Conservation (phyloP, 2,329 filamentous ascomycete genomes). For the Fusarium sp. region DNA sequence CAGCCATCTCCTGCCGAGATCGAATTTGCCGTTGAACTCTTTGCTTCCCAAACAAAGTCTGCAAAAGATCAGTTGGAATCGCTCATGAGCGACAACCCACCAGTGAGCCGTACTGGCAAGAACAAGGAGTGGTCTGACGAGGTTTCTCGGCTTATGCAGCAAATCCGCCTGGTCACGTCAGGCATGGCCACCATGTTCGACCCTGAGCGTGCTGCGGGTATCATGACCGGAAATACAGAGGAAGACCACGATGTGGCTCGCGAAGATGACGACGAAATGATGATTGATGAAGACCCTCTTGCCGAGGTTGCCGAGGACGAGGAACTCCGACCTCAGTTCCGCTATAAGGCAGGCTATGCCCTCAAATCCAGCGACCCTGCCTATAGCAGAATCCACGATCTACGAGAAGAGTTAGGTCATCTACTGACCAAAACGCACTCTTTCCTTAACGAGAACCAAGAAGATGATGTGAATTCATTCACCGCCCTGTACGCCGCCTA, state of each 20-base stretch:
- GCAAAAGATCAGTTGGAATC: conserved; percentile 79
- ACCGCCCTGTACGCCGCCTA: conserved; percentile 93
- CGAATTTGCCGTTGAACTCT: conserved; percentile 88
- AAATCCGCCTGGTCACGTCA: conserved; percentile 88
- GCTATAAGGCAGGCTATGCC: conserved; percentile 88
- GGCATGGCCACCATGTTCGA: conserved; percentile 93
- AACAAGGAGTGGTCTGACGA: conserved; percentile 99
- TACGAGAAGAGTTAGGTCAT: conserved; percentile 83
- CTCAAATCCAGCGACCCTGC: conserved; percentile 65
- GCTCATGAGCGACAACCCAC: conserved; percentile 83
- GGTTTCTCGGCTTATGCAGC: conserved; percentile 86
- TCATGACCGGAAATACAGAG: conserved; percentile 57
- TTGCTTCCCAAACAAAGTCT: conserved; percentile 82
- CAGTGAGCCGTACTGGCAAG: conserved; percentile 89
- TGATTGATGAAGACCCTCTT: conserved; percentile 62
- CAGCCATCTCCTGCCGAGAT: conserved; percentile 82
- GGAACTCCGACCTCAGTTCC: conserved; percentile 85
- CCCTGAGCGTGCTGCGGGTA: conserved; percentile 72
- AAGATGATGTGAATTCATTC: conserved; percentile 96
- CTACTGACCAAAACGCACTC: conserved; percentile 84
- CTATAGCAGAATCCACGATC: conserved; percentile 81
- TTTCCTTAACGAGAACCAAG: conserved; percentile 84
- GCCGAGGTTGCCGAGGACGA: conserved; percentile 79
- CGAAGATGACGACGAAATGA: conserved; percentile 58
- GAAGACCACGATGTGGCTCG: conserved; percentile 63